Base-by-base conservation (phyloP, 106 monocot genomes). In the Xerophyta viscosa region DNA sequence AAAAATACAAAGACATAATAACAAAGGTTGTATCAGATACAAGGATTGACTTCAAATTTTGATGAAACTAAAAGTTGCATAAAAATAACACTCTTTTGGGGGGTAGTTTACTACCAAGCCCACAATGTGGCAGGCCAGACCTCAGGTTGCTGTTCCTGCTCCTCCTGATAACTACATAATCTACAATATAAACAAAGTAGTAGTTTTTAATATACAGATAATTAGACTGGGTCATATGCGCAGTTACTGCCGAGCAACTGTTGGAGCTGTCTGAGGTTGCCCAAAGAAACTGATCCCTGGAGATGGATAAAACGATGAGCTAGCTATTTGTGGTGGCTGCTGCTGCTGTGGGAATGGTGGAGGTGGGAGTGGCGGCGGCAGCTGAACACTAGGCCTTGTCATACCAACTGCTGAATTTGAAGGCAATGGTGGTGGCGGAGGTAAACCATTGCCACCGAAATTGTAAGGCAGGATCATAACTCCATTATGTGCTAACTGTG, bases 281-380 rank as follows among this genome's bases (percentile, higher is more conserved):
- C 83, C 78, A 41, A 60, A 89, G 56, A 86, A 98, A 36, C 89
- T 76, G 23, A 76, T 62, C 7, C 78, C 81, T 6, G 80, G 47
- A 36, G 77, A 25, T 41, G 52, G 77, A 48, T 61, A 93, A 50
- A 93, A 93, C 15, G 81, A 71, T 26, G 72, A 7, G 0, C 71
- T 19, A 21, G 62, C 48, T 27, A 67, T 20, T 20, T 31, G 65
- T 21, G 61, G 86, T 22, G 37, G 70, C 27, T 55, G 67, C 47
- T 66, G 57, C 15, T 42, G 69, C 18, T 50, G 66, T 12, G 52
- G 50, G 0, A 21, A 37, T 18, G 29, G 55, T 26, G 52, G 69
- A 20, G 47, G 58, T 17, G 61, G 72, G 1, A 73, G 47, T 31
- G 67, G 71, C 10, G 61, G 72, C 7, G 60, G 65, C 3, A 28